Percentiles rank a stretch among this genome's conserved stretches.
Conservation (phyloP, 2,329 filamentous ascomycete genomes). For the Byssoonygena ceratinophila region DNA sequence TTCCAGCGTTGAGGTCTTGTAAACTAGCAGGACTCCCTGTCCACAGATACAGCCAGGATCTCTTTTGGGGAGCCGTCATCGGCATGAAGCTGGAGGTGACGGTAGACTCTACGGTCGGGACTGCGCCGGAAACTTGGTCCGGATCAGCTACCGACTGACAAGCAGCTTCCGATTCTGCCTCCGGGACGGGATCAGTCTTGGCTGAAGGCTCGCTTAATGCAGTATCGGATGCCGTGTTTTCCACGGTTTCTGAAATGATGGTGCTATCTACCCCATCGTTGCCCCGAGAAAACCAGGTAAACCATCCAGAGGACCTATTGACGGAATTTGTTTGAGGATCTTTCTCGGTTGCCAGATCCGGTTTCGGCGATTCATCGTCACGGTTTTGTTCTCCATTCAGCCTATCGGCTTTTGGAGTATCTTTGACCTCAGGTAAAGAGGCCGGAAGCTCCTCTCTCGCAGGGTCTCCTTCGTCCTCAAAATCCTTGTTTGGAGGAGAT, state of each 20-base stretch:
- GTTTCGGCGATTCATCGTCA: constrained; percentile 1
- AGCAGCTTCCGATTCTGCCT: neutral
- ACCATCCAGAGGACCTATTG: constrained; percentile 13
- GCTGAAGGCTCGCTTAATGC: neutral
- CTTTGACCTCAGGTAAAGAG: constrained; percentile 1
- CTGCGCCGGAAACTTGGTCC: constrained; percentile 8
- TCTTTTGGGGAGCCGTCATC: constrained; percentile 24
- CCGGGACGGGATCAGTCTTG: neutral
- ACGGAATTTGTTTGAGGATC: constrained; percentile 18
- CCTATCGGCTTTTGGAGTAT: neutral
- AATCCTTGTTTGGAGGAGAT: constrained; percentile 16
- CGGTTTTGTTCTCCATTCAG: neutral
- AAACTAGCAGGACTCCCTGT: constrained; percentile 22
- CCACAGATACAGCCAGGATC: constrained; percentile 40
- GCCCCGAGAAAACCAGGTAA: constrained; percentile 17
- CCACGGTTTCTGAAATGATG: neutral
- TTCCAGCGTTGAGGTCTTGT: constrained; percentile 10
- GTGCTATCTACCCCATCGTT: constrained; percentile 1
- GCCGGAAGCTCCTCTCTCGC: neutral
- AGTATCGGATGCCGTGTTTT: neutral
- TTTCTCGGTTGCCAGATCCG: constrained; percentile 14
- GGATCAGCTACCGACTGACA: constrained; percentile 9
- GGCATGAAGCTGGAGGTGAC: neutral
- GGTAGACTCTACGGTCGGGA: neutral
- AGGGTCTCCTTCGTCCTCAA: constrained; percentile 14